Base-by-base conservation (phyloP, 2,329 filamentous ascomycete species). In the Juglanconis juglandina region DNA sequence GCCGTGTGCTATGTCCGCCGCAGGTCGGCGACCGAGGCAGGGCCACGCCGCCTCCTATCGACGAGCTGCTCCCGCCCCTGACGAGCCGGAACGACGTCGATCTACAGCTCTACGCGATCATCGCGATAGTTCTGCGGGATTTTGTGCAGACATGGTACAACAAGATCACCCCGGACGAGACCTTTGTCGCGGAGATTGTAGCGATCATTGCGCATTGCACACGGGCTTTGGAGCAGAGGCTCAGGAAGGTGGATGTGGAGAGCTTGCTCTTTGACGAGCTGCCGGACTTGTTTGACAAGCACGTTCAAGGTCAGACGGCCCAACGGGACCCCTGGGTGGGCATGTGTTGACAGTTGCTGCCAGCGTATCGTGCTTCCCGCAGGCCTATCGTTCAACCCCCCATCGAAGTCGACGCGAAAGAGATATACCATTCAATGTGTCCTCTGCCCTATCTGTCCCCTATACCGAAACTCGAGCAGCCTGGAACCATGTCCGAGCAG, bases 21-120 rank as follows among this genome's bases (percentile, higher is more conserved):
- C 82, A 87, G 59, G 77, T 81, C 51, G 72, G 79, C 66, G 79
- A 89, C 75, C 79, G 88, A 67, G 83, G 82, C 49, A 75, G 75
- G 60, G 75, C 75, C 63, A 75, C 77, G 14, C 75, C 78, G n/a
- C 73, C 77, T 35, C 84, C 91, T 53, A 87, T 96, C 66, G 87
- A 96, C 62, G 89, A 93, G 67, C 79, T 96, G 48, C 79, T 99
- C 50, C 95, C 94, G 61, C 92, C 93, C 44, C 81, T 99, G 69
- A 98, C 94, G 53, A 96, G 92, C 77, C 92, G 92, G 55, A 96
- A 96, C 73, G 92, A 96, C 67, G 86, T 98, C 62, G 95, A 99
- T 73, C 78, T 96, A 59, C 90, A 99, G 76, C 83, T 99, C 4
- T 99, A 98, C 72, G 94, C 91, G 34, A 84, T 98, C 62, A 87